A percentile compares a stretch with the other conserved stretches of the same genome.
These are phyloP conservation scores for Geotrichum reessii DNA, from an alignment of 1,139 yeast species.

Conservation along the genomic window DNA sequence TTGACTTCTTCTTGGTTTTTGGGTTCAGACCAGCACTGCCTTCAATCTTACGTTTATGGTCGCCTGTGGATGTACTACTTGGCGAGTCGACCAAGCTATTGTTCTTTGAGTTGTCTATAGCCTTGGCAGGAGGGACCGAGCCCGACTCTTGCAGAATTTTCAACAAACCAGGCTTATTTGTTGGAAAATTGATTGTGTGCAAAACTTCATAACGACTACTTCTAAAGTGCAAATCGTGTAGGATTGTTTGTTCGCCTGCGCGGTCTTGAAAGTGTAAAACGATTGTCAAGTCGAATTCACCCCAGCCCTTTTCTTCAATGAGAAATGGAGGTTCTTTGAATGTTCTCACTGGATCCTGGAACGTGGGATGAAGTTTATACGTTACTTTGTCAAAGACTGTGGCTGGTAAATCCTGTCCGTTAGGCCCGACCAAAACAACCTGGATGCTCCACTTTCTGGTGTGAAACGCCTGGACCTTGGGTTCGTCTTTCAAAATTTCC, in stretches of 20 bases:
- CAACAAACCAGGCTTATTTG: conserved; percentile 67
- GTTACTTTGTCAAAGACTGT: conserved; percentile 86
- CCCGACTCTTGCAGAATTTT: conserved; percentile 77
- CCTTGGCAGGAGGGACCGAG: conserved; percentile 51
- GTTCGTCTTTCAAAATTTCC: conserved; percentile 73
- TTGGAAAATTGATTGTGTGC: conserved; percentile 70
- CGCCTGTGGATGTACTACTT: conserved; percentile 21
- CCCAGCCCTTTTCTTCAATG: conserved; percentile 97
- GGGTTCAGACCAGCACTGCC: conserved; percentile 30
- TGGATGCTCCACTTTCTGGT: conserved; percentile 90
- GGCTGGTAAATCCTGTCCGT: conserved; percentile 83
- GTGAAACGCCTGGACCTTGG: conserved; percentile 88
- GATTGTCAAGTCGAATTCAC: conserved; percentile 88
- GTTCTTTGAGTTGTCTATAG: conserved; percentile 33
- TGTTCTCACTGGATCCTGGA: conserved; percentile 76
- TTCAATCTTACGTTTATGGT: conserved; percentile 42
- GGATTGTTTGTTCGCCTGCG: conserved; percentile 79
- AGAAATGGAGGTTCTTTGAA: conserved; percentile 81
- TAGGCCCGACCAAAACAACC: conserved; percentile 65
- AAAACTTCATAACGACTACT: conserved; percentile 72
- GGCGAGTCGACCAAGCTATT: conserved; percentile 38
- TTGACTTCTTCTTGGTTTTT: conserved; percentile 45
- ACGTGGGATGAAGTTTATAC: conserved; percentile 91
- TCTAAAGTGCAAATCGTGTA: conserved; percentile 83
- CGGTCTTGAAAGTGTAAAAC: conserved; percentile 73